Evolutionary conservation across 1,284 basidiomycete species (phyloP), one percentile per base, ranked within the genome.

Genomic region (Rhodotorula sp.): DNA sequence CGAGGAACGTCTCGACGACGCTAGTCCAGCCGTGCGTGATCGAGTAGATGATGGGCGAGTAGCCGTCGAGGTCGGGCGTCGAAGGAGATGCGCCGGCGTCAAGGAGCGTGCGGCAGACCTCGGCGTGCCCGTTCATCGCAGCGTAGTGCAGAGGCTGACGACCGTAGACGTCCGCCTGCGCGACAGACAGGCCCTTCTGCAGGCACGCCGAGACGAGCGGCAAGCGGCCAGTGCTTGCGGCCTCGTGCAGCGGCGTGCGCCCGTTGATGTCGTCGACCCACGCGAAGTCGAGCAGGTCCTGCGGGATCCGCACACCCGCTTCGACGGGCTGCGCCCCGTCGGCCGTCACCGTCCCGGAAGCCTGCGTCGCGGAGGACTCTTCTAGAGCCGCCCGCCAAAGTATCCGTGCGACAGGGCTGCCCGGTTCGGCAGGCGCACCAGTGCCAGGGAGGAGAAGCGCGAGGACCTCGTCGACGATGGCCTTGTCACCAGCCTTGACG

Each of bases 211-310:
- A 83, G 61, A 95, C 92, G 54, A 99, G 86, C n/a, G 88, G 86
- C 41, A 90, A 82, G 23, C 88, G 87, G 14, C 96, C 96, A 13
- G 90, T 88, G 64, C 94, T 92, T 16, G 93, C 89, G 4, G 93
- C 64, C 70, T 96, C 92, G 80, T 99, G 97, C n/a, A 99, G 86
- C 75, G 92, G 93, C 1, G 91, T 95, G 45, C 97, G 88, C 48
- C 91, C 92, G 80, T 97, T 99, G 85, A 99, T 99, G 79, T 97
- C 94, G 80, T 99, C 97, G 55, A 97, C 86, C 79, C 93, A 97
- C 63, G 85, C 85, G 81, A 92, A 98, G 82, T 98, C 92, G 79
- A 98, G 91, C 0, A 89, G 86, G 7, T 83, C 81, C 25, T 85
- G 83, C 64, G 93, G 84, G 52, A 89, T 88, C 71, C 42, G 1